Evolutionary conservation across 2,329 filamentous ascomycete genomes (phyloP).

Genomic region (Phyllosticta citrichinensis): DNA sequence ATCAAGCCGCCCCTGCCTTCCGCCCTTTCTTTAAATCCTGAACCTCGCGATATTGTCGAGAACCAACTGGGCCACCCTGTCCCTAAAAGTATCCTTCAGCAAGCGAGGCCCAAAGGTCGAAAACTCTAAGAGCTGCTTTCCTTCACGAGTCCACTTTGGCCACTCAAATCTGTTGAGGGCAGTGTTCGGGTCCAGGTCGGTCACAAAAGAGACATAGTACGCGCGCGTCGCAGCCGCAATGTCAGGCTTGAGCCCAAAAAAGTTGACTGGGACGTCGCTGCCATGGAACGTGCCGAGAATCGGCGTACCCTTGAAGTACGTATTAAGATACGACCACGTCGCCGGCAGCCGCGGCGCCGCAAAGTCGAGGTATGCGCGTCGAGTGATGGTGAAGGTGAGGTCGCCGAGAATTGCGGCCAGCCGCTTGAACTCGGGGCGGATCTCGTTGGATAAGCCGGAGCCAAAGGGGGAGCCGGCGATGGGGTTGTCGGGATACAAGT

Average conservation of each 20-base stretch:
- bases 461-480: conserved; percentile 61
- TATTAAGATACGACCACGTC: conserved; percentile 64
- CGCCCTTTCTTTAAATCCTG: not conserved
- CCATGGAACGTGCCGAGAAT: conserved; percentile 68
- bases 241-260: conserved; percentile 41
- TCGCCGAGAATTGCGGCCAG: conserved; percentile 68
- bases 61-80: not conserved
- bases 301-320: conserved; percentile 61
- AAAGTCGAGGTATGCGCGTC: conserved; percentile 50
- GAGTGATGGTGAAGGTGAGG: conserved; percentile 61
- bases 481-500: conserved; percentile 49
- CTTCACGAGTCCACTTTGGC: conserved; percentile 43
- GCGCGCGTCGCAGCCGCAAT: conserved; percentile 21
- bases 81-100: conserved; percentile 31
- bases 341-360: conserved; percentile 47
- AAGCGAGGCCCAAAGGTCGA: conserved; percentile 27
- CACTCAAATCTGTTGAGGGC: conserved; percentile 33
- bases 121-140: conserved; percentile 43
- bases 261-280: conserved; percentile 50
- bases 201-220: conserved; percentile 67
- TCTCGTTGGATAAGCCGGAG: conserved; percentile 57
- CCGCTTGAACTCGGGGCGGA: conserved; percentile 69
- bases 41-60: not conserved
- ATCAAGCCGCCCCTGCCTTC: not conserved
- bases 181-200: conserved; percentile 60